Percentiles rank a stretch among this genome's conserved stretches.
phyloP scores from a whole-genome alignment of 75 land plant genomes.

The Pseudotsuga menziesii region DNA sequence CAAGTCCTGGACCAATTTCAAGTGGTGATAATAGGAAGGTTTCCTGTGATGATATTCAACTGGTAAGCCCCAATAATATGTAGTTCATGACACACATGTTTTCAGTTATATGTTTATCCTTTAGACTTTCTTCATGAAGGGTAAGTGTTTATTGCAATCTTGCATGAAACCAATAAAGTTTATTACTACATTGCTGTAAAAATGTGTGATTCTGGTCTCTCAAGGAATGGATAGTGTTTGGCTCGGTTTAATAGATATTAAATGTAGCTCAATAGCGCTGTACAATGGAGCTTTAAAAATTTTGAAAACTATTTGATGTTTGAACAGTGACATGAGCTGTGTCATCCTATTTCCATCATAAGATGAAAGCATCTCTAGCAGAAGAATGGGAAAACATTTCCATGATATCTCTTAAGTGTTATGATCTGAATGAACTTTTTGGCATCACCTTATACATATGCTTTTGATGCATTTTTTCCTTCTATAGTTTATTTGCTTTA shows the following conservation, averaged over 20 bases:
- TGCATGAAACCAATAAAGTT: background rate
- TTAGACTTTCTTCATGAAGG: background rate
- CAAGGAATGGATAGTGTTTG: background rate
- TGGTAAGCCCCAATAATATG: conserved; percentile 35
- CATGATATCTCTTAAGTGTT: background rate
- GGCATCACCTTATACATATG: too few relatives aligned
- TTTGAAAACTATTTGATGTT: conserved; percentile 5
- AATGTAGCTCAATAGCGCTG: background rate
- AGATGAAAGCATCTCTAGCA: background rate
- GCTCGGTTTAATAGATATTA: background rate
- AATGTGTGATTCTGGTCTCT: background rate
- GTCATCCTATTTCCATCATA: background rate
- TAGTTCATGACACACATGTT: background rate
- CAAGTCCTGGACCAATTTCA: conserved; percentile 40
- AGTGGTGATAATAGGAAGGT: conserved; percentile 73
- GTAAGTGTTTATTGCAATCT: background rate
- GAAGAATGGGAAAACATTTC: background rate
- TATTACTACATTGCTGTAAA: background rate
- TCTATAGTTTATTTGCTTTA: background rate
- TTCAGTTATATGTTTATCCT: background rate
- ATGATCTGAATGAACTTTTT: too few relatives aligned
- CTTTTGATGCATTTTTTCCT: background rate
- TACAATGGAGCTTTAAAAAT: background rate
- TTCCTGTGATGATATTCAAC: conserved; percentile 89
- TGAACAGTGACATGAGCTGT: background rate